These are phyloP conservation scores for Vitis hybrid DNA, from an alignment of 177 flowering plant species.

Conservation along the genomic window DNA sequence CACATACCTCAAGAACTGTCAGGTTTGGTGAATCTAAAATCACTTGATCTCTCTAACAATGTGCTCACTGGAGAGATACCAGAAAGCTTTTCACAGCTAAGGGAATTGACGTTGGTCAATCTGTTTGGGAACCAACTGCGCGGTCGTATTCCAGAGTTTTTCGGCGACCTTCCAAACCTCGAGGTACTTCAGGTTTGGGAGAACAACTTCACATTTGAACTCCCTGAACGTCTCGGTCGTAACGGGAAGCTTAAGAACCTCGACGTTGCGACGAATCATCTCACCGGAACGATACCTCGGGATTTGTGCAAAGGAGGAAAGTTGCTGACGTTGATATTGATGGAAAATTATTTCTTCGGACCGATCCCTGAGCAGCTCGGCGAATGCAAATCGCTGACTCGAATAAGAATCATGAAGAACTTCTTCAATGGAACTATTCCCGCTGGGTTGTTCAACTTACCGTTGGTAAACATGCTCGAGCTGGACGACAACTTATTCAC, in stretches of 20 bases:
- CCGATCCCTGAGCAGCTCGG: slow-evolving; percentile 78
- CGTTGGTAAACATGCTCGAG: slow-evolving; percentile 44
- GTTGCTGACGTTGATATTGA: slow-evolving; percentile 52
- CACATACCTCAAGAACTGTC: slow-evolving; percentile 66
- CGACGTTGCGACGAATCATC: slow-evolving; percentile 65
- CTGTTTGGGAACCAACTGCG: slow-evolving; percentile 58
- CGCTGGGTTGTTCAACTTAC: slow-evolving; percentile 63
- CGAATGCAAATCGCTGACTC: slow-evolving; percentile 58
- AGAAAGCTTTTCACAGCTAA: slow-evolving; percentile 43
- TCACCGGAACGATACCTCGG: slow-evolving; percentile 73
- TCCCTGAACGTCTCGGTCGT: slow-evolving; percentile 71
- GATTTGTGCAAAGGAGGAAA: slow-evolving; percentile 63
- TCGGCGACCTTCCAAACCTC: slow-evolving; percentile 68
- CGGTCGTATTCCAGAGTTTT: slow-evolving; percentile 65
- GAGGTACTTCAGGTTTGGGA: slow-evolving; percentile 78
- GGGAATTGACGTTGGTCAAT: slow-evolving; percentile 52
- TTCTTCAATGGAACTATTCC: slow-evolving; percentile 74
- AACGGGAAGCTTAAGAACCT: slow-evolving; percentile 50
- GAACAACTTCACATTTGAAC: slow-evolving; percentile 69
- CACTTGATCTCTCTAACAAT: slow-evolving; percentile 72
- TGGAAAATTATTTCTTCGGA: slow-evolving; percentile 70
- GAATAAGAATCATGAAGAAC: slow-evolving; percentile 52
- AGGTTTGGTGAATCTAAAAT: slow-evolving; percentile 39
- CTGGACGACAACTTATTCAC: slow-evolving; percentile 56
- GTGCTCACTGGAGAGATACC: slow-evolving; percentile 72